These are phyloP conservation scores for Paramecium pentaurelia DNA, from an alignment of 73 alveolate genomes.

Conservation along the genomic window DNA sequence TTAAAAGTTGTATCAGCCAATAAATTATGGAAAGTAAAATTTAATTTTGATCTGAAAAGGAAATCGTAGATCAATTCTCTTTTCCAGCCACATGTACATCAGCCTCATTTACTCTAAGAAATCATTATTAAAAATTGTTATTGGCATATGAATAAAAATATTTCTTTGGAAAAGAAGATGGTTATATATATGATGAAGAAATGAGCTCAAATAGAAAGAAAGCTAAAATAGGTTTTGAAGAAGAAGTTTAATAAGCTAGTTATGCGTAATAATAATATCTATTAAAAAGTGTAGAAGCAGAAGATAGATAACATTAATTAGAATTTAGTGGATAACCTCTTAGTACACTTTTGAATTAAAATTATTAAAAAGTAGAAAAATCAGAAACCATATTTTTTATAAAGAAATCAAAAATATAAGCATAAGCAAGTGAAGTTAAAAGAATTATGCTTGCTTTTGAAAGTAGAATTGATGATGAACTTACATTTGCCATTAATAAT, in stretches of 20 bases:
- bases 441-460: constrained; percentile 97
- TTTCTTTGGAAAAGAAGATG: constrained; percentile 75
- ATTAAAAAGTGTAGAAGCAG: constrained; percentile 22
- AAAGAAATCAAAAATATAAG: constrained; percentile 42
- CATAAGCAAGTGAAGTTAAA: constrained; percentile 66
- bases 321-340: constrained; percentile 35
- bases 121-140: constrained; percentile 92
- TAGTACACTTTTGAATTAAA: neutral
- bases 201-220: constrained; percentile 47
- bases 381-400: constrained; percentile 11
- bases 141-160: constrained; percentile 87
- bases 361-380: neutral
- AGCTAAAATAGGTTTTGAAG: neutral
- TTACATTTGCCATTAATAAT: constrained; percentile 96
- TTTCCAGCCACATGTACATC: constrained; percentile 97
- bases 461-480: constrained; percentile 90
- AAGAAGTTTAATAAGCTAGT: constrained; percentile 23
- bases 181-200: constrained; percentile 33
- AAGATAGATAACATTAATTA: constrained; percentile 17
- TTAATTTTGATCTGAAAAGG: constrained; percentile 49
- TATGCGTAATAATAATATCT: constrained; percentile 16
- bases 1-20: constrained; percentile 85
- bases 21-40: constrained; percentile 88
- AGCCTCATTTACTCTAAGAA: constrained; percentile 94
- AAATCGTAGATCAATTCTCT: constrained; percentile 92